Conservation (phyloP, 2,329 filamentous ascomycete species). For the Apiospora sp. region DNA sequence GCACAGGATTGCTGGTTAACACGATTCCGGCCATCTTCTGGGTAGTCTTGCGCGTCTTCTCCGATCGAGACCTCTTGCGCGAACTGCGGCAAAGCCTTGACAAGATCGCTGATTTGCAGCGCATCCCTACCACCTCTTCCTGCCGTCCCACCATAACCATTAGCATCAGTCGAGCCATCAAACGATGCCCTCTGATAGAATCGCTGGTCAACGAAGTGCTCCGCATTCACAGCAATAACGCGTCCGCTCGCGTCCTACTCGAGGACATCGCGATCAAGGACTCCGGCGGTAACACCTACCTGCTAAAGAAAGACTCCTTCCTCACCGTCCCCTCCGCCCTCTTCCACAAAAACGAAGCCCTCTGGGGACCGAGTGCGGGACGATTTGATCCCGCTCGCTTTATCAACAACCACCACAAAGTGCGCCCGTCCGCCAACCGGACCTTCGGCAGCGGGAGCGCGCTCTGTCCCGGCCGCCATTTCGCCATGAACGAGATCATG, state of each 20-base stretch:
- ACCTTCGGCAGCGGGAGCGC: conserved; percentile 22
- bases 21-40: conserved; percentile 20
- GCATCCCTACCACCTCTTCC: neutral
- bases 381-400: conserved; percentile 18
- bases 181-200: neutral
- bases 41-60: conserved; percentile 22
- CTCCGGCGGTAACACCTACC: neutral
- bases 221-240: neutral
- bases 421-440: neutral
- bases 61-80: neutral
- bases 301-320: conserved; percentile 21
- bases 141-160: too few relatives aligned
- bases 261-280: conserved; percentile 28
- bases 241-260: conserved; percentile 39
- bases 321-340: neutral
- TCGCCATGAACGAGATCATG: conserved; percentile 25
- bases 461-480: conserved; percentile 23
- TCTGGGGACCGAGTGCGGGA: neutral
- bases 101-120: neutral
- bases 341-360: neutral
- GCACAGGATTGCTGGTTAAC: conserved; percentile 23
- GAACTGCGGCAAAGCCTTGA: neutral
- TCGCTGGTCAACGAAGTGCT: neutral
- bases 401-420: too few relatives aligned
- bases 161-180: neutral